phyloP scores from a whole-genome alignment of 345 rosid genomes.

The Lumnitzera racemosa region DNA sequence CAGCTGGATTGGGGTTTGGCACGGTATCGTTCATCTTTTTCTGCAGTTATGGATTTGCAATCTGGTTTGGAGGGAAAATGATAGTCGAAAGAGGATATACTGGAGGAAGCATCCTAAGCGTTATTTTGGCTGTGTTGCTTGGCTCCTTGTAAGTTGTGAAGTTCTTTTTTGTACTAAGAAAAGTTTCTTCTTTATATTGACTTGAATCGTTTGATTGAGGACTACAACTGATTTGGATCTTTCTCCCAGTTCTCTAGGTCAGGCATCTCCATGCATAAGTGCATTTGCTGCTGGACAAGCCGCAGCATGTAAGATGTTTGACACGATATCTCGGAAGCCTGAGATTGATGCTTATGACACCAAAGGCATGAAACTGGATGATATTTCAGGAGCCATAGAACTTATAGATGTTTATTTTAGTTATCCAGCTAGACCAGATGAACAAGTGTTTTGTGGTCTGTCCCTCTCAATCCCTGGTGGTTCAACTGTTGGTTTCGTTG shows the following conservation, averaged over 20 bases:
- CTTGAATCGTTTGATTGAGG: neutral
- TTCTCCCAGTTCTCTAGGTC: conserved; percentile 32
- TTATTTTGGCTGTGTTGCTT: conserved; percentile 27
- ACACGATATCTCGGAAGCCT: conserved; percentile 25
- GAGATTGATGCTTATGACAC: conserved; percentile 26
- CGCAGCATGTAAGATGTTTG: conserved; percentile 33
- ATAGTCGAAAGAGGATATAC: conserved; percentile 35
- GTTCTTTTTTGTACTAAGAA: neutral
- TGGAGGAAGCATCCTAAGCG: conserved; percentile 34
- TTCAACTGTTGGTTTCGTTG: conserved; percentile 29
- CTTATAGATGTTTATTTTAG: conserved; percentile 24
- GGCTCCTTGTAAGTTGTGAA: conserved; percentile 32
- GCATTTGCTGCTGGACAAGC: conserved; percentile 36
- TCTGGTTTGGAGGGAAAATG: conserved; percentile 53
- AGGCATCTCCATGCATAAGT: conserved; percentile 27
- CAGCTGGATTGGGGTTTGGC: conserved; percentile 35
- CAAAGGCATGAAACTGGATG: conserved; percentile 17
- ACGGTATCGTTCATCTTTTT: conserved; percentile 12
- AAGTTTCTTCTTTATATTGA: neutral
- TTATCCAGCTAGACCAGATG: conserved; percentile 36
- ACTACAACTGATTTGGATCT: neutral
- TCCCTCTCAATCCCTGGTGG: conserved; percentile 27
- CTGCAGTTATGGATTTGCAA: conserved; percentile 25
- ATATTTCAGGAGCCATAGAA: conserved; percentile 28
- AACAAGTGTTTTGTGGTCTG: conserved; percentile 25